Evolutionary conservation across 2,329 filamentous ascomycete species (phyloP), one percentile per base, ranked within the genome.

Genomic region (Alternaria postmessia): DNA sequence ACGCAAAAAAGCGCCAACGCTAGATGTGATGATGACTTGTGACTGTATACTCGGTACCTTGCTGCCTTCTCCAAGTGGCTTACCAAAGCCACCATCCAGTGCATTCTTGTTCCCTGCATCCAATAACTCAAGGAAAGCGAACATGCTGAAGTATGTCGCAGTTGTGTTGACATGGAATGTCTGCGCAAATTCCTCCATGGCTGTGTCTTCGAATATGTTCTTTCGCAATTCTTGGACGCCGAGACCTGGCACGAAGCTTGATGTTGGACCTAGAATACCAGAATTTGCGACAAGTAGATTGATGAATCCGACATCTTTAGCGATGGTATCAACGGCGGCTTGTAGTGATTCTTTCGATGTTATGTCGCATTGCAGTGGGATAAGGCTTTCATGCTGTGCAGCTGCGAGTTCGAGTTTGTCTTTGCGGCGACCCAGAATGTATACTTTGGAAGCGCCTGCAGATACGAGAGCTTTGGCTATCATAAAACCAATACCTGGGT

Each of bases 71-170:
- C 24, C 28, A 16, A 47, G 1, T 2, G 44, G 44, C 6, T 16
- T 47, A 20, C 44, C 44, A 14, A 32, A 47, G 1, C 44, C 44
- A 32, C 44, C 26, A 7, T n/a, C 32, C 9, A 62, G 12, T 11
- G 62, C 58, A 6, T 54, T 46, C 18, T 59, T 42, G 59, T 81
- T 80, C 3, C 80, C 77, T 4, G 70, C 76, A 22, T 81, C 78
- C 0, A 81, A 74, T n/a, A 81, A 61, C 5, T 77, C 71, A 36
- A 81, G 54, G 53, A 81, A 81, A 0, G 79, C 79, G 1, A 79
- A 55, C 4, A 77, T 72, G 0, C 78, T 80, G 48, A 77, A 81
- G 54, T 78, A 81, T 0, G 75, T 67, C 3, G 77, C 80, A 1
- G 75, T 79, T 3, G 76, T 70, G 43, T 81, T 81, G 16, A 67